phyloP scores from a whole-genome alignment of 2,329 filamentous ascomycete species.

The Aspergillus sergii region DNA sequence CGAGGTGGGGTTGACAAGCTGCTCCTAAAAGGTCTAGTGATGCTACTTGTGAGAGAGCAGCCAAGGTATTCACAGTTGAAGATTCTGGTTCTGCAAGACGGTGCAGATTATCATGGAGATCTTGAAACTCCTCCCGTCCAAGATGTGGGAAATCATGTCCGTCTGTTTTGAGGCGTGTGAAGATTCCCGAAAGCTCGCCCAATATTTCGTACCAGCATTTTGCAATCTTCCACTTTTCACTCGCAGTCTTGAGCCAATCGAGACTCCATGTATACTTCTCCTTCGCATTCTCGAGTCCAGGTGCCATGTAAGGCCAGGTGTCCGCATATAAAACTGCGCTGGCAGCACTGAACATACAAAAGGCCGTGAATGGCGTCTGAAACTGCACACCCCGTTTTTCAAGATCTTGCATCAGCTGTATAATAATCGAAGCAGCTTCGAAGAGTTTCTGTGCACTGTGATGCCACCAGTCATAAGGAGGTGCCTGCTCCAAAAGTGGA shows the following conservation, averaged over 20 bases:
- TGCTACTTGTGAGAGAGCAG: neutral
- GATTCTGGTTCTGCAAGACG: neutral
- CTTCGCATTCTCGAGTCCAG: neutral
- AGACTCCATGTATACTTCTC: neutral
- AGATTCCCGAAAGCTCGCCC: neutral
- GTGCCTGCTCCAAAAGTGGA: neutral
- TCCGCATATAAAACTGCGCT: neutral
- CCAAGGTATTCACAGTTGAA: neutral
- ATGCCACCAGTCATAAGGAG: constrained; percentile 2
- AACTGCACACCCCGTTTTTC: neutral
- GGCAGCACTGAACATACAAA: neutral
- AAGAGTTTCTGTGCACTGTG: neutral
- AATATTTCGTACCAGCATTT: neutral
- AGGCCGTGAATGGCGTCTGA: neutral
- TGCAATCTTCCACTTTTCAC: neutral
- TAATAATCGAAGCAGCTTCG: neutral
- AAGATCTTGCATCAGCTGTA: neutral
- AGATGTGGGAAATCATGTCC: neutral
- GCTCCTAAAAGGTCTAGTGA: neutral
- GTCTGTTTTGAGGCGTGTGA: neutral
- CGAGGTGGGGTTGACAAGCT: neutral
- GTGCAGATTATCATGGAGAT: neutral
- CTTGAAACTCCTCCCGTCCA: neutral
- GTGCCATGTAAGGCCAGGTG: constrained; percentile 4
- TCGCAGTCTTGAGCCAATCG: neutral